phyloP scores from a whole-genome alignment of 148 eudicot genomes.

The Diospyros lotus region DNA sequence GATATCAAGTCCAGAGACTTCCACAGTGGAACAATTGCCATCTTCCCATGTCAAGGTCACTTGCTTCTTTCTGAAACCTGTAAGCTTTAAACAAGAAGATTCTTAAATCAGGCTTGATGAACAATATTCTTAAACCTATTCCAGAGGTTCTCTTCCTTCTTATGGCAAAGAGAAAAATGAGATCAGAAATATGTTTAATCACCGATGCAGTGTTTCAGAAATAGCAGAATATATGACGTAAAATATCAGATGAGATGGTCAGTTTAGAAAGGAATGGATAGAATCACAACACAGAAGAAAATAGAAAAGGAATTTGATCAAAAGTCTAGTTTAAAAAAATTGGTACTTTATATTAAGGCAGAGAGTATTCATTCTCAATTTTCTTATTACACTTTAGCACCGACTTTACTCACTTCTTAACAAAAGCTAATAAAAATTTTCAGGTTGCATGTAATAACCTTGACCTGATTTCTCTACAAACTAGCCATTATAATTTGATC shows the following conservation, averaged over 20 bases:
- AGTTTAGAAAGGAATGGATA: neutral
- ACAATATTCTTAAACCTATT: neutral
- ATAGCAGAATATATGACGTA: neutral
- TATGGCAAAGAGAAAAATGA: neutral
- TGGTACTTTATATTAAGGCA: neutral
- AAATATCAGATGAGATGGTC: neutral
- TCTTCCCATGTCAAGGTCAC: constrained; percentile 61
- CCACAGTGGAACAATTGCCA: constrained; percentile 50
- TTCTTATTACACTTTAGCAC: no score
- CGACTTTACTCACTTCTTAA: no score
- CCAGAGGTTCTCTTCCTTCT: neutral
- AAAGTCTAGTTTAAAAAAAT: neutral
- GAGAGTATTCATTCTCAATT: neutral
- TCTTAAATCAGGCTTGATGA: constrained; percentile 5
- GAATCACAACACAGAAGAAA: neutral
- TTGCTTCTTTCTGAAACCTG: constrained; percentile 67
- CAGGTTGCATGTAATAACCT: no score
- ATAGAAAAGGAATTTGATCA: neutral
- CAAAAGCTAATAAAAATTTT: no score
- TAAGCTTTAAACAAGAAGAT: constrained; percentile 50
- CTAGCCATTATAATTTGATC: no score
- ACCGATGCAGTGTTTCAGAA: neutral
- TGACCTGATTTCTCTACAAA: no score
- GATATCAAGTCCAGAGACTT: constrained; percentile 86
- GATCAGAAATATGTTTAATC: neutral